phyloP scores from a whole-genome alignment of 106 monocot species.

The Alisma plantagoaquatica region DNA sequence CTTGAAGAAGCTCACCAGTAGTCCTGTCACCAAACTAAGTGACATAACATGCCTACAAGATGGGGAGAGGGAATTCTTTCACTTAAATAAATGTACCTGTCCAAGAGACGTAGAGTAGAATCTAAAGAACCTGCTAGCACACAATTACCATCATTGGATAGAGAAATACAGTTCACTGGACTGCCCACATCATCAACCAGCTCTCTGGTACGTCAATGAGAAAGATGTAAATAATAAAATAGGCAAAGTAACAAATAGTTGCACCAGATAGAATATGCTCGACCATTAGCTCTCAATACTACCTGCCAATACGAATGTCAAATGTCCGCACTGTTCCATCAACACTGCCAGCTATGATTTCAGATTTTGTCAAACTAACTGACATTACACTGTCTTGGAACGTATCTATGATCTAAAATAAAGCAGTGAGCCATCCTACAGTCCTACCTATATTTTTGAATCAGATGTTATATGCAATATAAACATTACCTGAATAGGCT shows the following conservation, averaged over 20 bases:
- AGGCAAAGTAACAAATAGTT: neutral
- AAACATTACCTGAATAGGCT: constrained; percentile 79
- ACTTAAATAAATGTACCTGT: constrained; percentile 85
- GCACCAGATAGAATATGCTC: neutral
- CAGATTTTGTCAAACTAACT: constrained; percentile 76
- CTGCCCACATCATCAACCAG: constrained; percentile 76
- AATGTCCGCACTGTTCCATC: constrained; percentile 97
- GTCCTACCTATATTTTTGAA: no score
- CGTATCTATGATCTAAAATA: constrained; percentile 34
- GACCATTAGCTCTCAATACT: no score
- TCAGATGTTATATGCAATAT: no score
- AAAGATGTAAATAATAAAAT: constrained; percentile 5
- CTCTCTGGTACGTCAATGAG: constrained; percentile 36
- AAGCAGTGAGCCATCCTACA: no score
- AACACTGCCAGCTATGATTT: constrained; percentile 96
- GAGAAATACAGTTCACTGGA: constrained; percentile 86
- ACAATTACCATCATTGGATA: constrained; percentile 94
- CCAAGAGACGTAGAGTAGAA: constrained; percentile 83
- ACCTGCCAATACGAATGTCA: constrained; percentile 98
- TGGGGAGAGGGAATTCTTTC: no score
- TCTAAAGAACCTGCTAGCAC: constrained; percentile 85
- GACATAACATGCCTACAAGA: no score
- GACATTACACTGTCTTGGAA: constrained; percentile 98
- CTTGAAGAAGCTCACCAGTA: constrained; percentile 85
- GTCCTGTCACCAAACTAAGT: constrained; percentile 31